Conservation (phyloP, 2,329 filamentous ascomycete species). For the Aaosphaeria arxii region DNA sequence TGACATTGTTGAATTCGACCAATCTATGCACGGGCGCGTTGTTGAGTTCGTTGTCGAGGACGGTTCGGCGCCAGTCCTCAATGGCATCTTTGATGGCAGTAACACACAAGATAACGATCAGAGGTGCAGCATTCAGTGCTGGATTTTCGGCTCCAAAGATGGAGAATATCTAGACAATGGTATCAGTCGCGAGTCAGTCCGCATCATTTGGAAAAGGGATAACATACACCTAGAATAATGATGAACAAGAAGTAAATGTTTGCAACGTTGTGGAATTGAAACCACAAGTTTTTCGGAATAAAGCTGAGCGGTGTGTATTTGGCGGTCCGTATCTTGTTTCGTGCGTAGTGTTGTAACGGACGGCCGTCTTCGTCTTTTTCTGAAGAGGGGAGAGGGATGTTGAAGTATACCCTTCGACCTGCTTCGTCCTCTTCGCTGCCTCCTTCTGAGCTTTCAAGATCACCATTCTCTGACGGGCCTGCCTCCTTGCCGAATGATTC, state of each 20-base stretch:
- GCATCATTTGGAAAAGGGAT: slow-evolving; percentile 1
- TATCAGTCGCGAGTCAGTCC: slow-evolving; percentile 12
- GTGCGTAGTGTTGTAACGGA: slow-evolving; percentile 66
- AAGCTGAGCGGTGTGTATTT: slow-evolving; percentile 97
- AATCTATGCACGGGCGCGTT: slow-evolving; percentile 93
- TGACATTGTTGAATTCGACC: slow-evolving; percentile 87
- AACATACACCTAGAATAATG: slow-evolving; percentile 85
- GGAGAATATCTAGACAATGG: slow-evolving; percentile 71
- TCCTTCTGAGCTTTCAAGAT: slow-evolving; percentile 39
- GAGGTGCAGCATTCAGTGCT: slow-evolving; percentile 80
- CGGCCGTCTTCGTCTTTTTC: slow-evolving; percentile 78
- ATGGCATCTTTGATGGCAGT: slow-evolving; percentile 93
- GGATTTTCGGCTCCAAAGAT: slow-evolving; percentile 94
- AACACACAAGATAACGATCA: slow-evolving; percentile 87
- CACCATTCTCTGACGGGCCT: slow-evolving; percentile 41
- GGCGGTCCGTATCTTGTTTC: slow-evolving; percentile 96
- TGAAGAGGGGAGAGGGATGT: slow-evolving; percentile 71
- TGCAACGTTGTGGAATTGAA: slow-evolving; percentile 97
- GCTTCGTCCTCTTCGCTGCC: slow-evolving; percentile 36
- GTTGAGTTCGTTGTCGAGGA: slow-evolving; percentile 90
- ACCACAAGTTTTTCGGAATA: slow-evolving; percentile 93
- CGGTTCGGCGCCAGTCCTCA: slow-evolving; percentile 89
- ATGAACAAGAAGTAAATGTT: slow-evolving; percentile 98
- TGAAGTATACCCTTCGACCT: slow-evolving; percentile 73
- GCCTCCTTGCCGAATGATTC: slow-evolving; percentile 39